These are phyloP conservation scores for Heracleum sosnowskyi DNA, from an alignment of 129 eudicot species.

Conservation along the genomic window DNA sequence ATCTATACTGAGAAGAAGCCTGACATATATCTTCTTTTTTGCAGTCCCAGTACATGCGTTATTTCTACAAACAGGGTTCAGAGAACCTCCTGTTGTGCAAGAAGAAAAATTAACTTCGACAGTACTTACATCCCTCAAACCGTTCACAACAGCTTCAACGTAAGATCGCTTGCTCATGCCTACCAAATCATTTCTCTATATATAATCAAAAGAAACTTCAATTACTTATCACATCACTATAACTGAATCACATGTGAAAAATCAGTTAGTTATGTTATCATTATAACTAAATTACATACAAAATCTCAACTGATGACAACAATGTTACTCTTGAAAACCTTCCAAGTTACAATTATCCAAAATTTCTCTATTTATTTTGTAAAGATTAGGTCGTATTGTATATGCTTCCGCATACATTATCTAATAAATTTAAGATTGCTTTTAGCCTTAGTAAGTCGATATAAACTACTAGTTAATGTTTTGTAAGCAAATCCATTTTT, in stretches of 20 bases:
- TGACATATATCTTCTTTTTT: constrained; percentile 59
- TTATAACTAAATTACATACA: background rate
- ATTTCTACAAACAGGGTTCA: constrained; percentile 8
- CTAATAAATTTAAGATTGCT: background rate
- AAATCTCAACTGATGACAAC: background rate
- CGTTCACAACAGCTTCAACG: constrained; percentile 80
- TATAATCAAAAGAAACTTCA: constrained; percentile 13
- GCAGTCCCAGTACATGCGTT: constrained; percentile 12
- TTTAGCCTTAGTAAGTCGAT: background rate
- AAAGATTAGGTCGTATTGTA: background rate
- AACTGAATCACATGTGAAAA: background rate
- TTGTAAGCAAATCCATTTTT: background rate
- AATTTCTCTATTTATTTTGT: background rate
- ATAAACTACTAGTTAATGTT: background rate
- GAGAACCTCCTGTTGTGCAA: constrained; percentile 14
- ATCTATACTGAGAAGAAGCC: constrained; percentile 88
- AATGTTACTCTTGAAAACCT: background rate
- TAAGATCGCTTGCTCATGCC: constrained; percentile 90
- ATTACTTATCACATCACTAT: background rate
- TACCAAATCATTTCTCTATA: constrained; percentile 67
- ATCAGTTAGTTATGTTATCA: constrained; percentile 2
- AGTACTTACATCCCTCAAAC: constrained; percentile 49
- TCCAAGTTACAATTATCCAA: background rate
- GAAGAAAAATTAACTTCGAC: constrained; percentile 46
- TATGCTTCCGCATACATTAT: background rate